phyloP scores from a whole-genome alignment of 2,329 filamentous ascomycete species.

The Chaetomiaceae sp. region DNA sequence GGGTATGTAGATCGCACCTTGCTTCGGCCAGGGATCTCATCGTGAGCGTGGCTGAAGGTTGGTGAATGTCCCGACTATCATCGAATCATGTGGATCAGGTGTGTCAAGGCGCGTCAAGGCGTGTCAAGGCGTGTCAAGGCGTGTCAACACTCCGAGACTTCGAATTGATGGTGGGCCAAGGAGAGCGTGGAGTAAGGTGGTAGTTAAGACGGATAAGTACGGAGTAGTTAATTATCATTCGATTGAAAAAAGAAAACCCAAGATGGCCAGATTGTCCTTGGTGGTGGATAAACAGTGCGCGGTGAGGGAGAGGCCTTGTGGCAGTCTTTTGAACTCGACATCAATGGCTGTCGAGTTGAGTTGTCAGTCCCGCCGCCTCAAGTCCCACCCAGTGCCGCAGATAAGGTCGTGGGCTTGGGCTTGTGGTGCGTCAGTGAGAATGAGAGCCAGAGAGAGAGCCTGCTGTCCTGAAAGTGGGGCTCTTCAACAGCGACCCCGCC shows the following conservation, averaged over 20 bases:
- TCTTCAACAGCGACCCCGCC: neutral
- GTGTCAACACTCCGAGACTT: too few species aligned
- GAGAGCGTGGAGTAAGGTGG: too few species aligned
- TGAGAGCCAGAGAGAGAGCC: constrained; percentile 10
- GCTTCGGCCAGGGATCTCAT: constrained; percentile 54
- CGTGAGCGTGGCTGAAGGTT: neutral
- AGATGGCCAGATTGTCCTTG: neutral
- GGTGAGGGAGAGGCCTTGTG: neutral
- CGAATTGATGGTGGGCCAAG: too few species aligned
- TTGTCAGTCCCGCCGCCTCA: too few species aligned
- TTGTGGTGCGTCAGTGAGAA: constrained; percentile 9
- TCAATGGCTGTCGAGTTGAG: neutral
- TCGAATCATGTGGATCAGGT: too few species aligned
- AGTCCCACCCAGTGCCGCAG: too few species aligned
- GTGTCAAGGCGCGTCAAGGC: too few species aligned
- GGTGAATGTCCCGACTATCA: too few species aligned
- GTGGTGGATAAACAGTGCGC: neutral
- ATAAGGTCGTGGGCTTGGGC: too few species aligned
- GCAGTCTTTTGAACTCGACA: neutral
- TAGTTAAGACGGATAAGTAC: too few species aligned
- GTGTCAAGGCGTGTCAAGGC: too few species aligned
- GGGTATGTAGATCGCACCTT: constrained; percentile 42
- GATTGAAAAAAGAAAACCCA: neutral
- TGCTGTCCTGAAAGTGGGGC: constrained; percentile 10
- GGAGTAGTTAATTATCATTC: too few species aligned